Conservation (phyloP, 768 basidiomycete genomes). For the Amanita muscaria region DNA sequence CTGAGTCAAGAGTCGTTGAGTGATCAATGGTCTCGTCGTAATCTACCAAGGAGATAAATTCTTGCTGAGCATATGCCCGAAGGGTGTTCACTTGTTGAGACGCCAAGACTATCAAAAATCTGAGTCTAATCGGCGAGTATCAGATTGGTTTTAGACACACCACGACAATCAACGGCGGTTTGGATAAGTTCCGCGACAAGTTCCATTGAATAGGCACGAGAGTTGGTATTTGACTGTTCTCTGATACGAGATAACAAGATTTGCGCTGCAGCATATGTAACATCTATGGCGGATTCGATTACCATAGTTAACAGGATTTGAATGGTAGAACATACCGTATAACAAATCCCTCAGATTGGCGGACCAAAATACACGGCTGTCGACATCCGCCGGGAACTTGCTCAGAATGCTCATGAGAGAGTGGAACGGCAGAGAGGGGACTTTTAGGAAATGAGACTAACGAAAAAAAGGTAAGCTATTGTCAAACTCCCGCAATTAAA, state of each 20-base stretch:
- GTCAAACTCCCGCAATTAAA: no score
- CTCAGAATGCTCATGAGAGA: constrained; percentile 64
- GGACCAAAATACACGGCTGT: constrained; percentile 73
- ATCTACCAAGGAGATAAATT: constrained; percentile 9
- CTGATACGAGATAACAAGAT: constrained; percentile 44
- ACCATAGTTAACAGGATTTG: constrained; percentile 4
- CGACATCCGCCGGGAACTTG: constrained; percentile 72
- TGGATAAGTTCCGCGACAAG: constrained; percentile 36
- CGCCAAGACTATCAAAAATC: constrained; percentile 44
- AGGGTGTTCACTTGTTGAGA: constrained; percentile 38
- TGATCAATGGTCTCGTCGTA: not conserved
- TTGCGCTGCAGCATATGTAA: constrained; percentile 45
- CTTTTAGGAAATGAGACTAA: constrained; percentile 83
- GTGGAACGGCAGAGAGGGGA: constrained; percentile 74
- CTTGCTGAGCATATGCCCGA: constrained; percentile 7
- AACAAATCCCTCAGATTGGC: constrained; percentile 50
- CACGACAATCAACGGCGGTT: constrained; percentile 48
- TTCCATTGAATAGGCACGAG: constrained; percentile 26
- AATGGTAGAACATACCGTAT: constrained; percentile 37
- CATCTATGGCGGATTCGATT: no score
- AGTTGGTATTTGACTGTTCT: constrained; percentile 23
- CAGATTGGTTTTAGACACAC: constrained; percentile 24
- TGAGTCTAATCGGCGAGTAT: not conserved
- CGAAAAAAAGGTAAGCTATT: not conserved
- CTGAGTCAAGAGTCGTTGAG: constrained; percentile 8